Conservation (phyloP, 441 rosid genomes). For the Iberis amara region DNA sequence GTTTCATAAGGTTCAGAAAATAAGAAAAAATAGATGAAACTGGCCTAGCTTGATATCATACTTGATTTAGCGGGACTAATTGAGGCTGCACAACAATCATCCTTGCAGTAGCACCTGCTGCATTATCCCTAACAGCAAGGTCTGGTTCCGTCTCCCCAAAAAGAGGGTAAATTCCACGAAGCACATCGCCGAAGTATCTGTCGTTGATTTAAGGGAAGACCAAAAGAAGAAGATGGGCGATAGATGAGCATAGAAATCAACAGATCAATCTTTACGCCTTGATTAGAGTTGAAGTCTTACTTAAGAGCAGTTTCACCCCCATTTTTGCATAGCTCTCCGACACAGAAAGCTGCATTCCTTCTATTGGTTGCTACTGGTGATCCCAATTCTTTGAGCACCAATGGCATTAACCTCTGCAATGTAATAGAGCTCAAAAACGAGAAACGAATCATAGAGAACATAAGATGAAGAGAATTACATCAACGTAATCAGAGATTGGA, state of each 20-base stretch:
- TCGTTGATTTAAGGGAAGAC: constrained; percentile 41
- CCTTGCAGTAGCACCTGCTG: constrained; percentile 98
- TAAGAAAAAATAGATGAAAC: background rate
- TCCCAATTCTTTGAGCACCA: constrained; percentile 82
- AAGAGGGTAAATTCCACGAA: constrained; percentile 70
- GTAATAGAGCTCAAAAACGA: constrained; percentile 22
- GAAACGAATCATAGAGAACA: constrained; percentile 18
- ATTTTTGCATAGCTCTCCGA: constrained; percentile 89
- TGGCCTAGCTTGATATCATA: constrained; percentile 27
- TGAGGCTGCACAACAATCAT: constrained; percentile 92
- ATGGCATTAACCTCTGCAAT: constrained; percentile 76
- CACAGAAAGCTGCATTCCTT: constrained; percentile 99
- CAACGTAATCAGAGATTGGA: constrained; percentile 77
- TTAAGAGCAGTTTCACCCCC: constrained; percentile 78
- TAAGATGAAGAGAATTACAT: constrained; percentile 45
- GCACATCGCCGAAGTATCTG: constrained; percentile 73
- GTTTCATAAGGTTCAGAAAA: background rate
- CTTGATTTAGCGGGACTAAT: constrained; percentile 86
- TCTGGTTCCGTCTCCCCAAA: constrained; percentile 95
- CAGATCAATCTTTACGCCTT: constrained; percentile 5
- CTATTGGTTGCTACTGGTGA: constrained; percentile 86
- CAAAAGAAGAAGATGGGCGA: constrained; percentile 1
- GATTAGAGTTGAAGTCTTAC: constrained; percentile 35
- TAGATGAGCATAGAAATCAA: background rate
- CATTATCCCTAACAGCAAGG: constrained; percentile 93